Conservation (phyloP, 176 grass and related monocot species). For the Raddia distichophylla region DNA sequence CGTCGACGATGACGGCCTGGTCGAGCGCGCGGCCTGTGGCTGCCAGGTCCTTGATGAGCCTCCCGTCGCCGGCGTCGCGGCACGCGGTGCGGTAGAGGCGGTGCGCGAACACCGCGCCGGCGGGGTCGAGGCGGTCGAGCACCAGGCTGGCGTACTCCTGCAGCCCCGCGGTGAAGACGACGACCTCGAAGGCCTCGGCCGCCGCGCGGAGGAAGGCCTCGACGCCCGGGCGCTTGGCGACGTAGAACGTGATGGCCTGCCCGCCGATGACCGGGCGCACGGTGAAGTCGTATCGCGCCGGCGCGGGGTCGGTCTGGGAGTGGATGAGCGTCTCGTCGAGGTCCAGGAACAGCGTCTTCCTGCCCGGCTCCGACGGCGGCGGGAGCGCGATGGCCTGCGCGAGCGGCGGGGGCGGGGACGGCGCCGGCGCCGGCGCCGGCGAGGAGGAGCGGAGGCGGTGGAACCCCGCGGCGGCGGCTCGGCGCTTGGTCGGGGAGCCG, state of each 20-base stretch:
- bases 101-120: constrained; percentile 57
- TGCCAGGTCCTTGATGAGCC: constrained; percentile 86
- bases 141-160: constrained; percentile 77
- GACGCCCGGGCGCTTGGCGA: constrained; percentile 71
- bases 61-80: constrained; percentile 67
- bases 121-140: constrained; percentile 72
- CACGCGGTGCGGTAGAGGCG: constrained; percentile 79
- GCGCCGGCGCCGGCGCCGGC: background rate
- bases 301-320: constrained; percentile 58
- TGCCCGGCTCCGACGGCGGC: constrained; percentile 46
- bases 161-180: constrained; percentile 83
- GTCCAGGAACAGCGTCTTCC: constrained; percentile 79
- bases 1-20: constrained; percentile 75
- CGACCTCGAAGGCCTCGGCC: constrained; percentile 62
- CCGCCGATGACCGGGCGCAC: constrained; percentile 70
- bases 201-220: constrained; percentile 62
- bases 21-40: constrained; percentile 57
- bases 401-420: background rate
- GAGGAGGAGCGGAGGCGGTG: constrained; percentile 58
- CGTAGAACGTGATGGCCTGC: constrained; percentile 72
- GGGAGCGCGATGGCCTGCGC: constrained; percentile 38
- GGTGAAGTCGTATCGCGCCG: constrained; percentile 64
- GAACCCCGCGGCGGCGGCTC: constrained; percentile 47
- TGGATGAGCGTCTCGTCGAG: constrained; percentile 89
- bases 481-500: constrained; percentile 47